A percentile compares a stretch with the other conserved stretches of the same genome.
Conservation (phyloP, 2,329 filamentous ascomycete genomes). For the Fusarium xylarioides region DNA sequence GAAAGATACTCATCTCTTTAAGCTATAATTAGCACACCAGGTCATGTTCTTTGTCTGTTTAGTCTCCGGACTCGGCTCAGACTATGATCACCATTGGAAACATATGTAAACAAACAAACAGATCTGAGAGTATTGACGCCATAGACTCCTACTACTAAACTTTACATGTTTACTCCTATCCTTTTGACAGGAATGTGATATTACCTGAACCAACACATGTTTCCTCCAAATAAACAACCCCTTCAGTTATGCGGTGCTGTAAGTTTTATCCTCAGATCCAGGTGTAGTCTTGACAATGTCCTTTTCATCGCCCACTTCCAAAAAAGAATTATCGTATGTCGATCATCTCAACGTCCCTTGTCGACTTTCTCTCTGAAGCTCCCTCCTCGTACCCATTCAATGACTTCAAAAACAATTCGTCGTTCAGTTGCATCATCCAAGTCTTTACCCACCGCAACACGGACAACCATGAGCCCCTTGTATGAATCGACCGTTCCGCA, state of each 20-base stretch:
- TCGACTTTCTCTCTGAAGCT: slow-evolving; percentile 49
- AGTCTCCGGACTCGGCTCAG: background rate
- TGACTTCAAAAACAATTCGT: slow-evolving; percentile 84
- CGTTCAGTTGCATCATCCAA: slow-evolving; percentile 76
- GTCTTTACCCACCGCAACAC: slow-evolving; percentile 53
- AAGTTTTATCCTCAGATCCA: background rate
- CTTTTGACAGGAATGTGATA: slow-evolving; percentile 9
- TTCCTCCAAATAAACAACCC: background rate
- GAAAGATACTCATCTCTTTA: background rate
- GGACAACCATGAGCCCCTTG: slow-evolving; percentile 63
- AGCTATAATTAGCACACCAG: background rate
- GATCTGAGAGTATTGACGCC: background rate
- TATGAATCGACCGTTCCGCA: slow-evolving; percentile 64
- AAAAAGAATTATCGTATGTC: background rate
- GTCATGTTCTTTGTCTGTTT: background rate
- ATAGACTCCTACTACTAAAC: slow-evolving; percentile 14
- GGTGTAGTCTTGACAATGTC: background rate
- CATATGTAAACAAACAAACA: background rate
- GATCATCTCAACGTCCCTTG: slow-evolving; percentile 8
- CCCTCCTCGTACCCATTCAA: slow-evolving; percentile 75
- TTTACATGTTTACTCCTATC: background rate
- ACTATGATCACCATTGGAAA: background rate
- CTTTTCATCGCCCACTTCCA: background rate
- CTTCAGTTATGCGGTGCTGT: background rate
- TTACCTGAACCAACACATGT: slow-evolving; percentile 7